These are phyloP conservation scores for Calonectria hongkongensis DNA, from an alignment of 2,329 filamentous ascomycete species.

Conservation along the genomic window DNA sequence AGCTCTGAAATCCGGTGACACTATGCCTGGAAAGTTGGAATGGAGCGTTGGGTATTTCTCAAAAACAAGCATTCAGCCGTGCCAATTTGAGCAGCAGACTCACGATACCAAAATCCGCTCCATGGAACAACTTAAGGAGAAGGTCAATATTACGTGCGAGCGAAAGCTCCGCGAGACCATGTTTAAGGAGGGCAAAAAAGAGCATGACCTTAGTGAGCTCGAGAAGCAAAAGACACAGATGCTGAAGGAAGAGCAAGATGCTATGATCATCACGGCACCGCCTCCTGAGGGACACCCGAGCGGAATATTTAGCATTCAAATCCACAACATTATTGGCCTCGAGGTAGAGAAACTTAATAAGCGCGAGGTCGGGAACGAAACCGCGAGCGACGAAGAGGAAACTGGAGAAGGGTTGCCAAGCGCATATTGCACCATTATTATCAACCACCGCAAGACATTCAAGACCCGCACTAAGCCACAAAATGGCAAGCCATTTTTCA, in stretches of 20 bases:
- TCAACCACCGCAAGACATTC: conserved; percentile 83
- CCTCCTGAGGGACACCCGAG: conserved; percentile 77
- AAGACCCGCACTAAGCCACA: conserved; percentile 85
- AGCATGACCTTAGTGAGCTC: conserved; percentile 76
- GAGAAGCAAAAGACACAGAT: conserved; percentile 82
- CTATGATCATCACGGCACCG: conserved; percentile 81
- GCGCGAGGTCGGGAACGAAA: conserved; percentile 66
- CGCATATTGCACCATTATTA: conserved; percentile 82
- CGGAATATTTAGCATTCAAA: conserved; percentile 81
- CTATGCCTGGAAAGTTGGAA: conserved; percentile 80
- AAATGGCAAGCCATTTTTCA: conserved; percentile 86
- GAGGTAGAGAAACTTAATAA: conserved; percentile 78
- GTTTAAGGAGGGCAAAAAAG: conserved; percentile 64
- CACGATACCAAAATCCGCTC: conserved; percentile 74
- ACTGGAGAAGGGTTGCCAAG: conserved; percentile 80
- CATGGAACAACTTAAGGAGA: conserved; percentile 75
- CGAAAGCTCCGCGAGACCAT: conserved; percentile 79
- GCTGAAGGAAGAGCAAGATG: conserved; percentile 75
- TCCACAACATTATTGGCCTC: conserved; percentile 83
- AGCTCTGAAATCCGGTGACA: conserved; percentile 78
- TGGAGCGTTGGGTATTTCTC: conserved; percentile 85
- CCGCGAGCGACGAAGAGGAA: conserved; percentile 74
- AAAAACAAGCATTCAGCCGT: conserved; percentile 77
- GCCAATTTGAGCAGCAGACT: conserved; percentile 77
- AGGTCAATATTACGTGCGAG: conserved; percentile 72